These are phyloP conservation scores for Musa itinerans DNA, from an alignment of 176 grass and related monocot species.

Conservation along the genomic window DNA sequence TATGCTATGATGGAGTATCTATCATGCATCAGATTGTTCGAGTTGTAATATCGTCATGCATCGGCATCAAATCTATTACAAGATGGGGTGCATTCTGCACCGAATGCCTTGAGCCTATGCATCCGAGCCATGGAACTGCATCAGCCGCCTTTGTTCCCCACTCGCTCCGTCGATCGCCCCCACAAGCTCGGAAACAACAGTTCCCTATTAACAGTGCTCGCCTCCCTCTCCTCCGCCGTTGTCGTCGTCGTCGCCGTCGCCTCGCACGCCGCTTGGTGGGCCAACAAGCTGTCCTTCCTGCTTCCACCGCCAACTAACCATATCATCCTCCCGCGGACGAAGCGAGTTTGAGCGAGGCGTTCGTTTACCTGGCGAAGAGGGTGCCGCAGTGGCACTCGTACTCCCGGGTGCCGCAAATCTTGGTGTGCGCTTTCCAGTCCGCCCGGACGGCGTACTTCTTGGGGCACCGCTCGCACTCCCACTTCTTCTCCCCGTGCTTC, in stretches of 20 bases:
- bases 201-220: background rate
- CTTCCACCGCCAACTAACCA: background rate
- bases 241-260: background rate
- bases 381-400: constrained; percentile 10
- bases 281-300: constrained; percentile 13
- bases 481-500: constrained; percentile 17
- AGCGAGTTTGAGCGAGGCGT: background rate
- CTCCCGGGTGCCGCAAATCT: constrained; percentile 1
- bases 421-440: constrained; percentile 2
- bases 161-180: background rate
- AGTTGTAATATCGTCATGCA: too few species aligned
- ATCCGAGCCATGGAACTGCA: background rate
- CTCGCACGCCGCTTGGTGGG: constrained; percentile 6
- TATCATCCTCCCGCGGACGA: background rate
- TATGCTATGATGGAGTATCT: too few species aligned
- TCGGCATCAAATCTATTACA: too few species aligned
- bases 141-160: background rate
- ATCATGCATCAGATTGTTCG: too few species aligned
- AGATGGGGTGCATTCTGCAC: too few species aligned
- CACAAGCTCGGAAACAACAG: background rate
- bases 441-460: constrained; percentile 8
- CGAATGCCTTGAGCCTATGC: too few species aligned
- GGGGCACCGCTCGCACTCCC: constrained; percentile 10
- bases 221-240: background rate
- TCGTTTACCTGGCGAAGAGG: background rate